Conservation (phyloP, 352 stramenopile species). For the Pilasporangium apinafurcum region DNA sequence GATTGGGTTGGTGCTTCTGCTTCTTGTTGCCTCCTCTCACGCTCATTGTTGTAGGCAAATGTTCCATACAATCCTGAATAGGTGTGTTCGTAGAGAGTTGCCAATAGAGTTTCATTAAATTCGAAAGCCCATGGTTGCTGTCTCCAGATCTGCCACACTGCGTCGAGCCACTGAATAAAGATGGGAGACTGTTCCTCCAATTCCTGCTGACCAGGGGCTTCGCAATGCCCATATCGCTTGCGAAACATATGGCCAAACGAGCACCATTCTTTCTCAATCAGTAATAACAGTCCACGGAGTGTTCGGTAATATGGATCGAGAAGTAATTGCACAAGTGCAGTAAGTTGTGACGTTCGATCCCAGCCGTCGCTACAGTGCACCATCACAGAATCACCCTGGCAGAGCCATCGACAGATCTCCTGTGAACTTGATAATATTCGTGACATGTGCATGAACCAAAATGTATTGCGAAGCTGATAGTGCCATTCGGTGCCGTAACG, state of each 20-base stretch:
- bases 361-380: conserved; percentile 99
- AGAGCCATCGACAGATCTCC: conserved; percentile 92
- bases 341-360: conserved; percentile 98
- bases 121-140: conserved; percentile 98
- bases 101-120: conserved; percentile 93
- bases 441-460: conserved; percentile 97
- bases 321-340: conserved; percentile 93
- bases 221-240: conserved; percentile 93
- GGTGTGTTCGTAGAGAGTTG: conserved; percentile 93
- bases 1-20: conserved; percentile 50
- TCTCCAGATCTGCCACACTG: conserved; percentile 95
- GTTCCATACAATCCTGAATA: conserved; percentile 97
- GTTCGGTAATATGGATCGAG: conserved; percentile 99
- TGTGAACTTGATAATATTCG: conserved; percentile 92
- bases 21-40: conserved; percentile 65
- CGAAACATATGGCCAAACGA: conserved; percentile 99
- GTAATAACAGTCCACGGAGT: conserved; percentile 89
- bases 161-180: conserved; percentile 99
- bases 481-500: conserved; percentile 72
- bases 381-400: conserved; percentile 93
- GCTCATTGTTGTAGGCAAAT: conserved; percentile 96
- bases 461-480: conserved; percentile 92
- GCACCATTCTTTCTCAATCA: conserved; percentile 99
- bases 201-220: conserved; percentile 89
- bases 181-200: conserved; percentile 97